A percentile compares a stretch with the other conserved stretches of the same genome.
phyloP scores from a whole-genome alignment of 2,329 filamentous ascomycete species.

The Sordariomycetes sp. region DNA sequence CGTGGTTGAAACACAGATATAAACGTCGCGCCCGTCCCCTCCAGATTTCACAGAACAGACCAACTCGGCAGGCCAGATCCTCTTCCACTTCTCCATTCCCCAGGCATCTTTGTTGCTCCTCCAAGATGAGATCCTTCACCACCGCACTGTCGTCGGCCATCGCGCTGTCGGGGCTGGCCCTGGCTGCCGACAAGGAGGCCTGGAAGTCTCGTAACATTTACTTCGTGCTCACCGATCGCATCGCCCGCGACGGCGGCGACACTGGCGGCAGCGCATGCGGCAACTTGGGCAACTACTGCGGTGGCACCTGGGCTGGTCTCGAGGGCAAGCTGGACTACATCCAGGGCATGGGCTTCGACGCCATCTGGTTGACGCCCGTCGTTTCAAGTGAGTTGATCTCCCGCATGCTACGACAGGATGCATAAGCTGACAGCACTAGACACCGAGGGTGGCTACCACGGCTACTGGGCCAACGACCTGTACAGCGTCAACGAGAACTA shows the following conservation, averaged over 20 bases:
- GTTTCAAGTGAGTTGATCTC: conserved; percentile 26
- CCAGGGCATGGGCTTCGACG: conserved; percentile 49
- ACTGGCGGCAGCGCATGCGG: conserved; percentile 32
- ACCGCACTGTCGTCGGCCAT: no score
- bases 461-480: conserved; percentile 44
- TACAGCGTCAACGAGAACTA: conserved; percentile 47
- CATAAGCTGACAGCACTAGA: conserved; percentile 13
- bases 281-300: conserved; percentile 42
- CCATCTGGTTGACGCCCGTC: conserved; percentile 51
- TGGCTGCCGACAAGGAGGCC: conserved; percentile 23
- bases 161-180: conserved; percentile 4
- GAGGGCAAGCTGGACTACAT: conserved; percentile 54
- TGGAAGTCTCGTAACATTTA: conserved; percentile 50
- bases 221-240: conserved; percentile 48
- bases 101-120: no score
- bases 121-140: no score
- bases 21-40: no score
- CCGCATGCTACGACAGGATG: not conserved
- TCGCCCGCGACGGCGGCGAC: conserved; percentile 34
- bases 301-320: conserved; percentile 51
- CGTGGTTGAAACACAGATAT: no score
- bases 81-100: no score
- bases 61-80: no score
- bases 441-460: conserved; percentile 38
- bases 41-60: no score